A percentile compares a stretch with the other conserved stretches of the same genome.
Evolutionary conservation across 768 basidiomycete species (phyloP).

Genomic region (Pseudohyphozyma bogoriensis): DNA sequence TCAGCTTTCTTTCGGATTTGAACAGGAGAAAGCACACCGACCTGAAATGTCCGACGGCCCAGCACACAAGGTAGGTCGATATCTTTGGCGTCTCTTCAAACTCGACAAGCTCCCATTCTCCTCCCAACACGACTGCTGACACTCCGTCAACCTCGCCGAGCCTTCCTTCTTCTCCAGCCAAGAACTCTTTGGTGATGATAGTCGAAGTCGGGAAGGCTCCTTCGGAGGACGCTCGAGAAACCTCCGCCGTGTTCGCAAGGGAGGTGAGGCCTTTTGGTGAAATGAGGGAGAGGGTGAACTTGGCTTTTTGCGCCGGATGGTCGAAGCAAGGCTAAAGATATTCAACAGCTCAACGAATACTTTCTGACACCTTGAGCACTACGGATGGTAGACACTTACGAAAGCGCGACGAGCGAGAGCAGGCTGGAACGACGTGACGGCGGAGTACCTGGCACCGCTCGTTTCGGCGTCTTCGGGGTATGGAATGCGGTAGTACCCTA

Average conservation of each 20-base stretch:
- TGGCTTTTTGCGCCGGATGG: constrained; percentile 82
- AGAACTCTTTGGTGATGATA: constrained; percentile 30
- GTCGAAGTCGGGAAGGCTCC: constrained; percentile 21
- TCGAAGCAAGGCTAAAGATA: constrained; percentile 84
- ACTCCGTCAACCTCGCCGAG: not conserved
- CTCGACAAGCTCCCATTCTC: constrained; percentile 64
- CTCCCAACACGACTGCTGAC: too few relatives aligned
- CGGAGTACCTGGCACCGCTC: not conserved
- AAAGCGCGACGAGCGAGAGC: constrained; percentile 11
- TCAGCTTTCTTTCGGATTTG: too few relatives aligned
- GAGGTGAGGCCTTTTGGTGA: constrained; percentile 65
- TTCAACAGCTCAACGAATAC: not conserved
- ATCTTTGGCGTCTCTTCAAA: constrained; percentile 63
- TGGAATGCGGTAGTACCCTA: constrained; percentile 14
- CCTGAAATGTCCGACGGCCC: constrained; percentile 52
- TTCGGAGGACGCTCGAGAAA: constrained; percentile 46
- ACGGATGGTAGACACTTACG: not conserved
- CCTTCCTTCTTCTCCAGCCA: constrained; percentile 29
- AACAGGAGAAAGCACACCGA: not conserved
- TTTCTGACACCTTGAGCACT: not conserved
- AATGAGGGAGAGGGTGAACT: constrained; percentile 44
- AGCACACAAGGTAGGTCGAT: constrained; percentile 32
- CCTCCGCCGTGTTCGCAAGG: constrained; percentile 82
- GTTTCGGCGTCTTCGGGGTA: not conserved
- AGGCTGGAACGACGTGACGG: constrained; percentile 23